Percentiles rank a stretch among this genome's conserved stretches.
Evolutionary conservation across 768 basidiomycete species (phyloP).

Genomic region (Coprinopsis sp.): DNA sequence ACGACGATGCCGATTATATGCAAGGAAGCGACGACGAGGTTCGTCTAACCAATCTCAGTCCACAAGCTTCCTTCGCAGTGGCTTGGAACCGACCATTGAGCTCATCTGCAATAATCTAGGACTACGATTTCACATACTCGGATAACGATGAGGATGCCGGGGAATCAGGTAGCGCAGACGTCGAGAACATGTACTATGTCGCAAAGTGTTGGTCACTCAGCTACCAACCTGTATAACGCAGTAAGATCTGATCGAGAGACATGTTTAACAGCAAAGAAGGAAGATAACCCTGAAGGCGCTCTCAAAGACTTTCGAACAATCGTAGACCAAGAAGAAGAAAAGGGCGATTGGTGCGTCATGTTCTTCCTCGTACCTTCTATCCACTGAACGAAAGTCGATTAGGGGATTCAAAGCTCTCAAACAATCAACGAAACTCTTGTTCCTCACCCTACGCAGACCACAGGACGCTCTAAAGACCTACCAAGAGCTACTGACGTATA

Average conservation of each 20-base stretch:
- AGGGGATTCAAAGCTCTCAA: constrained; percentile 99
- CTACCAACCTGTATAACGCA: background rate
- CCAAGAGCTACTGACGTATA: constrained; percentile 82
- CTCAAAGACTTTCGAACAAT: constrained; percentile 86
- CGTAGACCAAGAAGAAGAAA: constrained; percentile 86
- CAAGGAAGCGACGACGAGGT: constrained; percentile 86
- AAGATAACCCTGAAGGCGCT: constrained; percentile 90
- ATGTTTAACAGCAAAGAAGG: constrained; percentile 71
- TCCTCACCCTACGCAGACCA: constrained; percentile 71
- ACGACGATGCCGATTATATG: constrained; percentile 94
- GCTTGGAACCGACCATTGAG: too few species aligned
- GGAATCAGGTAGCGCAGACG: constrained; percentile 76
- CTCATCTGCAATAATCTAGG: constrained; percentile 39
- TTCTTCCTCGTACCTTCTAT: background rate
- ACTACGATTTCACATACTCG: constrained; percentile 96
- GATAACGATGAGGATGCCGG: constrained; percentile 84
- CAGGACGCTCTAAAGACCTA: constrained; percentile 85
- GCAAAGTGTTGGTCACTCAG: constrained; percentile 75
- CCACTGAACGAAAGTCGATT: constrained; percentile 2
- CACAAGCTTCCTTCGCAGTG: constrained; percentile 5
- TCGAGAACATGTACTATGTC: constrained; percentile 98
- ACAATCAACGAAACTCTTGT: constrained; percentile 93
- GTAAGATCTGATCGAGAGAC: constrained; percentile 5
- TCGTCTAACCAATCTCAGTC: constrained; percentile 11
- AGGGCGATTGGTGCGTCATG: constrained; percentile 79